Percentiles rank a stretch among this genome's conserved stretches.
These are phyloP conservation scores for Tricholoma furcatifolium DNA, from an alignment of 768 basidiomycete species.

Conservation along the genomic window DNA sequence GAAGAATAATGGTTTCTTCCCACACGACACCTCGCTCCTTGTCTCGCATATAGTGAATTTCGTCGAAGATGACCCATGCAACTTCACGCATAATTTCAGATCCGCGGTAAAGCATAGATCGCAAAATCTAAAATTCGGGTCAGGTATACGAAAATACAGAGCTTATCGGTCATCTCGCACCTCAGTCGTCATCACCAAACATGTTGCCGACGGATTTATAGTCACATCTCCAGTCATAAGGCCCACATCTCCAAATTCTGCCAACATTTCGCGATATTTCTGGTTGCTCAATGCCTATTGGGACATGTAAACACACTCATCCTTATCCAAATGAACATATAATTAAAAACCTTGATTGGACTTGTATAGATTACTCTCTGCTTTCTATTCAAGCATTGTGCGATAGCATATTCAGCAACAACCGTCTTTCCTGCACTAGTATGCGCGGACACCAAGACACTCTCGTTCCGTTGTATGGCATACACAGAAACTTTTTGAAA, in stretches of 20 bases:
- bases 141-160: background rate
- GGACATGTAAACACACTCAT: constrained; percentile 16
- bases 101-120: constrained; percentile 98
- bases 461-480: constrained; percentile 96
- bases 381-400: constrained; percentile 89
- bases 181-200: constrained; percentile 99
- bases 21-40: constrained; percentile 99
- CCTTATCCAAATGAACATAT: constrained; percentile 11
- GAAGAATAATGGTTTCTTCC: constrained; percentile 98
- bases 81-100: constrained; percentile 99
- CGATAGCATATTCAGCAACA: constrained; percentile 99
- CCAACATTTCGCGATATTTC: constrained; percentile 97
- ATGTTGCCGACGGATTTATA: constrained; percentile 95
- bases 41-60: constrained; percentile 99
- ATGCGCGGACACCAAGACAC: constrained; percentile 96
- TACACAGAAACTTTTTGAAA: constrained; percentile 95
- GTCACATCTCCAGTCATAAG: constrained; percentile 99
- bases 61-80: constrained; percentile 99
- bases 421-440: constrained; percentile 99
- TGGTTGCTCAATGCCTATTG: constrained; percentile 94
- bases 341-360: constrained; percentile 89
- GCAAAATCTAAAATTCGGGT: constrained; percentile 68
- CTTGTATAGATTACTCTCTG: constrained; percentile 98
- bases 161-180: constrained; percentile 39
- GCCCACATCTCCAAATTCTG: constrained; percentile 96